These are phyloP conservation scores for Chytriomyces hyalinus DNA, from an alignment of 192 early-diverging fungal genomes.

Conservation along the genomic window DNA sequence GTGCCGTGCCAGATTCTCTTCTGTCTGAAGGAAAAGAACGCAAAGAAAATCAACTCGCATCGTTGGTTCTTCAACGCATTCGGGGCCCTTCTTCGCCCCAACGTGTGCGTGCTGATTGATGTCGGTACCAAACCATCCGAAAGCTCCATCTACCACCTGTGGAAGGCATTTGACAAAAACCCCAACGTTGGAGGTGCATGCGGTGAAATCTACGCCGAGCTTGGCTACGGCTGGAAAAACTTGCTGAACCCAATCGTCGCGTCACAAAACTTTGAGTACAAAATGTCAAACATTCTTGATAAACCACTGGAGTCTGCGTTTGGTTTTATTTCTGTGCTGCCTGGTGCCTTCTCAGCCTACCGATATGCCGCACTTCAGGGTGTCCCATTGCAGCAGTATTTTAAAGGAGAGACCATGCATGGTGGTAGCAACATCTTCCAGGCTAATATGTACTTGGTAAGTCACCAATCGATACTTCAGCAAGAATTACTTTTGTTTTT, in stretches of 20 bases:
- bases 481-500: background rate
- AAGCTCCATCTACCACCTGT: constrained; percentile 87
- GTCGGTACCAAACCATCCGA: constrained; percentile 90
- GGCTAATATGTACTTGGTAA: constrained; percentile 79
- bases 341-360: constrained; percentile 90
- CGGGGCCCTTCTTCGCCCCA: constrained; percentile 77
- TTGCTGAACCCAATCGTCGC: constrained; percentile 69
- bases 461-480: background rate
- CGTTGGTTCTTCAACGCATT: constrained; percentile 98
- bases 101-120: constrained; percentile 85
- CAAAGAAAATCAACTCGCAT: constrained; percentile 93
- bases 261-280: constrained; percentile 79
- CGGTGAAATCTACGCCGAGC: constrained; percentile 89
- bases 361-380: constrained; percentile 77
- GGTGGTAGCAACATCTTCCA: constrained; percentile 71
- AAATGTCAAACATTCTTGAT: constrained; percentile 59
- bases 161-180: constrained; percentile 89
- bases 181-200: constrained; percentile 88
- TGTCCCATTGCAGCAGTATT: constrained; percentile 75
- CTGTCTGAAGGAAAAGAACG: constrained; percentile 92
- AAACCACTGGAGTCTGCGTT: constrained; percentile 80
- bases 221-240: constrained; percentile 58
- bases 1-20: constrained; percentile 90
- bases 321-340: constrained; percentile 94
- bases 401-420: constrained; percentile 51